Evolutionary conservation across 441 rosid species (phyloP).

Genomic region (Erodium moschatum): DNA sequence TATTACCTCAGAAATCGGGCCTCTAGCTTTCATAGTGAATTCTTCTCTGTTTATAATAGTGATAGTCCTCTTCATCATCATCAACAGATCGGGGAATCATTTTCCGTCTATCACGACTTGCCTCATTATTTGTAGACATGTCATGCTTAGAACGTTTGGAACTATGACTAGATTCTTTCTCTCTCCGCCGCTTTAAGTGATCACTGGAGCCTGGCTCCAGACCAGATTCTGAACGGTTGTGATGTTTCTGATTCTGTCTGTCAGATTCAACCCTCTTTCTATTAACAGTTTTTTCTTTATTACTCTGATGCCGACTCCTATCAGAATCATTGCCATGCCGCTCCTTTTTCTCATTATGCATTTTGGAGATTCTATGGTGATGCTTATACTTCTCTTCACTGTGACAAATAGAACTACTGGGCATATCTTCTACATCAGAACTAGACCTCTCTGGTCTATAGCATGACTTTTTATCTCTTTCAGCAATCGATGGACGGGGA

Average conservation of each 20-base stretch:
- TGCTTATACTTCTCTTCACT: conserved; percentile 25
- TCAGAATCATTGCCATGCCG: conserved; percentile 27
- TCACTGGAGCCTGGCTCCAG: conserved; percentile 18
- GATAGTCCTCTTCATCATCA: conserved; percentile 25
- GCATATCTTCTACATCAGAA: conserved; percentile 34
- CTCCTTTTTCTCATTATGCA: conserved; percentile 20
- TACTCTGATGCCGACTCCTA: conserved; percentile 21
- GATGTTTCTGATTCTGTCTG: conserved; percentile 23
- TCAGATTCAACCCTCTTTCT: conserved; percentile 24
- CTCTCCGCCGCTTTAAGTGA: conserved; percentile 15
- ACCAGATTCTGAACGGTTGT: conserved; percentile 19
- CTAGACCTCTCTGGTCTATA: conserved; percentile 26
- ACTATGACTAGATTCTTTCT: conserved; percentile 23
- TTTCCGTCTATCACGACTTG: conserved; percentile 35
- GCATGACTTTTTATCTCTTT: conserved; percentile 18
- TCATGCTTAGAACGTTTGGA: conserved; percentile 26
- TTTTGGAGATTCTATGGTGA: conserved; percentile 22
- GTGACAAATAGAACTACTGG: conserved; percentile 26
- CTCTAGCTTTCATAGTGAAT: conserved; percentile 23
- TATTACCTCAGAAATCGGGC: conserved; percentile 36
- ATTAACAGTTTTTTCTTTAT: conserved; percentile 22
- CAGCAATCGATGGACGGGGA: conserved; percentile 17
- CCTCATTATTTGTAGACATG: conserved; percentile 18
- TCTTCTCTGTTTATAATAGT: conserved; percentile 23
- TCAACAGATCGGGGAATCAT: conserved; percentile 29